These are phyloP conservation scores for Logfia minima DNA, from an alignment of 129 eudicot species.

Conservation along the genomic window DNA sequence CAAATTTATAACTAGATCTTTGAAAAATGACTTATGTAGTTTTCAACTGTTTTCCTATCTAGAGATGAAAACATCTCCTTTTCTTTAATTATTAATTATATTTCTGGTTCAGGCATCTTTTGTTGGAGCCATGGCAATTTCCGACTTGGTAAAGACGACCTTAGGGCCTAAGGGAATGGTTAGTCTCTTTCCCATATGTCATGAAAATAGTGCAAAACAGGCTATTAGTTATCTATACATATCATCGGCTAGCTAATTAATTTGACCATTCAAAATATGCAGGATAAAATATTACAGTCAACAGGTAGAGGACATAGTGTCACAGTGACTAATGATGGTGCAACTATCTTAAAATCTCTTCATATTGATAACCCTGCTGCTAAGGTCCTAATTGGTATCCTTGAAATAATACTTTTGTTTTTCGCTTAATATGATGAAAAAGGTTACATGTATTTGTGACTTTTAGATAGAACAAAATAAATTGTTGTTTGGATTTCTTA, in stretches of 20 bases:
- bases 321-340: constrained; percentile 98
- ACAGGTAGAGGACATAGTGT: constrained; percentile 93
- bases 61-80: too few species aligned
- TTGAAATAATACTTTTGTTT: background rate
- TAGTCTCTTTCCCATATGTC: background rate
- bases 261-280: constrained; percentile 15
- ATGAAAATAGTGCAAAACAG: background rate
- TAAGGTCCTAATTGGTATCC: constrained; percentile 96
- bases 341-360: constrained; percentile 90
- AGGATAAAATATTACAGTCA: constrained; percentile 95
- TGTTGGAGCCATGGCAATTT: constrained; percentile 92
- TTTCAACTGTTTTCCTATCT: too few species aligned
- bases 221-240: background rate
- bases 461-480: background rate
- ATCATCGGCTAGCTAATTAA: background rate
- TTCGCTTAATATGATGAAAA: background rate
- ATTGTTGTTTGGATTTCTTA: constrained; percentile 28
- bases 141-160: constrained; percentile 93
- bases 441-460: background rate
- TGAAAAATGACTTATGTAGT: too few species aligned
- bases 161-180: constrained; percentile 99
- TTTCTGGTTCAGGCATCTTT: constrained; percentile 60
- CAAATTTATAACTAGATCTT: too few species aligned
- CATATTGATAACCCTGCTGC: constrained; percentile 99
- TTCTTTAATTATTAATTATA: background rate